Base-by-base conservation (phyloP, 352 stramenopile genomes). In the Bremia lactucae region DNA sequence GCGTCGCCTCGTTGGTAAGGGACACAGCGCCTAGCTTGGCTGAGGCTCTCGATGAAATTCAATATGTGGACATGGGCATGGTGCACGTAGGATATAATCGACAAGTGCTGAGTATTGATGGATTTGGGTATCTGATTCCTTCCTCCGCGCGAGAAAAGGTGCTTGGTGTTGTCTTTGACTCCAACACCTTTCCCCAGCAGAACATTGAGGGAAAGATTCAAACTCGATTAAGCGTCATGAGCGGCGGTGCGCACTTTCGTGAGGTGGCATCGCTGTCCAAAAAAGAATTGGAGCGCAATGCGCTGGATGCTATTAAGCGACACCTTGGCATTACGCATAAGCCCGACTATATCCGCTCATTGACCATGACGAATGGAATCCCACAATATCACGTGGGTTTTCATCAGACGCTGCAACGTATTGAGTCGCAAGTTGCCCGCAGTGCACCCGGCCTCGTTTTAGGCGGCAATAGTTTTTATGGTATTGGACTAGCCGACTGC, bases 301-400 rank as follows among this genome's bases (percentile, higher is more conserved):
- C 83, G 4, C 36, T 85, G 20, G 65, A 85, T n/a, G 77, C 66
- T 0, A 46, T 93, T 6, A 52, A 70, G 22, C 73, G 75, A 33
- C 83, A 95, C 54, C 54, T 95, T 6, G 68, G 62, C 6, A 84
- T 95, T 60, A 37, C 49, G 4, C 46, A 46, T 1, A 55, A 56
- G 15, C 83, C 83, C 4, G 65, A 77, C 36, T 86, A 72, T 31
- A 40, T 87, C 11, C 69, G 59, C 34, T 68, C 52, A 8, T 55
- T 84, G 39, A 50, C 72, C 10, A 25, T 89, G 37, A 55, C 33
- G 7, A 75, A 89, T 26, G 67, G 57, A 21, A 95, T 95, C 36
- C 80, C 83, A 11, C 80, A 93, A 62, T 95, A 93, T 53, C 72
- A 89, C 39, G 74, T 95, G 6, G 79, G 75, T 16, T 89, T 87